Evolutionary conservation across 1,284 basidiomycete genomes (phyloP), one percentile per base, ranked within the genome.

Genomic region (Stereum hirsutum): DNA sequence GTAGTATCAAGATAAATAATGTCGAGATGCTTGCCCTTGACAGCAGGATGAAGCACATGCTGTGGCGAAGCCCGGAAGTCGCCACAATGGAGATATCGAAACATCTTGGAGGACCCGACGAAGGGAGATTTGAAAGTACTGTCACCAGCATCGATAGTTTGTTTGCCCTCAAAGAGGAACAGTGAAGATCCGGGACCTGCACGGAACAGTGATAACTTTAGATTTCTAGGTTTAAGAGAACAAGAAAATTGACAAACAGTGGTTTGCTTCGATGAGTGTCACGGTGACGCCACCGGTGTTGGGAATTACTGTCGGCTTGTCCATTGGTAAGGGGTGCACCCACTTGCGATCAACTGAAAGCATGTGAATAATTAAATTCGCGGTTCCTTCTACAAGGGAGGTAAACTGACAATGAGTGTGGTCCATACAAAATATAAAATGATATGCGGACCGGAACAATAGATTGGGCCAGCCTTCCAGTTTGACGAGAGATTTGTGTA

Each of bases 181-280:
- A 99, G 67, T 44, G 83, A 90, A 0, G 93, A 96, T 5, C 95
- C 96, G 0, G 96, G 95, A 55, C 81, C 78, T 81, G 52, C 26
- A n/a, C 2, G n/a, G n/a, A 11, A 17, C 11, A 8, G 25, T 2
- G 19, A 11, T 23, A 8, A 26, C n/a, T 30, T 8, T 1, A 34
- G 5, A 51, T 5, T 26, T n/a, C 5, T 24, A 17, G 33, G 23
- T 7, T 34, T 6, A 7, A 17, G 14, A 19, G 21, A 26, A n/a
- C 30, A 15, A 17, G 15, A 23, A 23, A 19, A 45, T 24, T 33
- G 35, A 7, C 6, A 57, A 71, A 79, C 92, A 95, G 57, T 98
- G 96, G 57, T 99, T 99, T 2, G 95, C 95, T 54, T 96, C 90
- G n/a, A 99, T 90, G 32, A 92, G 77, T 0, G 92, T 97, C 2